These are phyloP conservation scores for Cladosporium sphaerospermum DNA, from an alignment of 2,329 filamentous ascomycete species.

Conservation along the genomic window DNA sequence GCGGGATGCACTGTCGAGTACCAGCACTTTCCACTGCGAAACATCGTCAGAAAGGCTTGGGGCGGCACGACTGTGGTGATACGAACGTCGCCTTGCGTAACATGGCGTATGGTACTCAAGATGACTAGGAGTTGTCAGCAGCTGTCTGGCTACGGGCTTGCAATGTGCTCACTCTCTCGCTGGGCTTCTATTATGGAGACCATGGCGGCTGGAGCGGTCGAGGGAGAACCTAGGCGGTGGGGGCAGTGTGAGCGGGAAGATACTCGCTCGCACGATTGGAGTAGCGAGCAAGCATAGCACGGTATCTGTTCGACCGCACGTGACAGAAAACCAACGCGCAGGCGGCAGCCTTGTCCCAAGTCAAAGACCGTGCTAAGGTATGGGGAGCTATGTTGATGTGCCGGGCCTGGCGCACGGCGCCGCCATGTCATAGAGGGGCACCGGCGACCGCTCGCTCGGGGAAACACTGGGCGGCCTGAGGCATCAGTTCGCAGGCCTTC, in stretches of 20 bases:
- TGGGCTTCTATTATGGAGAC: conserved; percentile 82
- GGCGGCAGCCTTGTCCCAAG: not conserved
- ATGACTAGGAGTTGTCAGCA: conserved; percentile 51
- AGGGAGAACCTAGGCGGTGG: not conserved
- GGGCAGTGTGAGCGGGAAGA: not conserved
- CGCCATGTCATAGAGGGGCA: not conserved
- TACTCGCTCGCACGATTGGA: not conserved
- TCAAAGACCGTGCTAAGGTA: not conserved
- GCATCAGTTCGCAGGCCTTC: no score
- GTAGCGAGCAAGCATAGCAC: conserved; percentile 4
- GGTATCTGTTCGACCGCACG: not conserved
- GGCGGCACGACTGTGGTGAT: not conserved
- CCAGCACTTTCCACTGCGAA: conserved; percentile 86
- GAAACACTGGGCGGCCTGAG: no score
- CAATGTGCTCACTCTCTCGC: conserved; percentile 56
- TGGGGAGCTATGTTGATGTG: not conserved
- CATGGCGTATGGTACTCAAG: conserved; percentile 65
- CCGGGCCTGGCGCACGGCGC: not conserved
- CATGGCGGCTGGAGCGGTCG: conserved; percentile 52
- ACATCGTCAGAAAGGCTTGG: conserved; percentile 17
- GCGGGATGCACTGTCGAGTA: conserved; percentile 76
- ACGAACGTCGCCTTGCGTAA: conserved; percentile 64
- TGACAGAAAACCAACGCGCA: not conserved
- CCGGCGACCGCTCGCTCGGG: no score
- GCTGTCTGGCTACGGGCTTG: conserved; percentile 11